phyloP scores from a whole-genome alignment of 2,329 filamentous ascomycete genomes.

The Arthrobotrys megalospora region DNA sequence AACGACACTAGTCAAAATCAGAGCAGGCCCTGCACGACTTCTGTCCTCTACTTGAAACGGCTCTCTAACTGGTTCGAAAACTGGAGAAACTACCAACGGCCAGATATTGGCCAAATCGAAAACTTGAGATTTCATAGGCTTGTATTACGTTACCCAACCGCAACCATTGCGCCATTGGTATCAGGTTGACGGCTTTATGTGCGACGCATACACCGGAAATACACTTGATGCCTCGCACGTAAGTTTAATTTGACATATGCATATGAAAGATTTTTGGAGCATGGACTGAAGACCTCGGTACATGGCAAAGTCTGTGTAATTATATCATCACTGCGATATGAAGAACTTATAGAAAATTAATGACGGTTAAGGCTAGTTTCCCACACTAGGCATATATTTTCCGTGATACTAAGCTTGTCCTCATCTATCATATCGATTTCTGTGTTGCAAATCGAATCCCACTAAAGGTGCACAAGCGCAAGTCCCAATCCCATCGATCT shows the following conservation, averaged over 20 bases:
- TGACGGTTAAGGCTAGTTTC: slow-evolving; percentile 15
- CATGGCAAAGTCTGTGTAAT: slow-evolving; percentile 21
- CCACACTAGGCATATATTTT: slow-evolving; percentile 24
- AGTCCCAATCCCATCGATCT: slow-evolving; percentile 35
- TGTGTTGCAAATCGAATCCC: slow-evolving; percentile 36
- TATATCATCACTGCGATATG: slow-evolving; percentile 13
- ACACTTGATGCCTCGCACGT: slow-evolving; percentile 28
- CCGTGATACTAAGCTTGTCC: slow-evolving; percentile 41
- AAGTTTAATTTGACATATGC: slow-evolving; percentile 51
- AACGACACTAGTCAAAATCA: slow-evolving; percentile 42
- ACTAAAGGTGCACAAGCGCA: slow-evolving; percentile 38
- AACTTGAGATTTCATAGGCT: slow-evolving; percentile 35
- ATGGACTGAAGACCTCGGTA: slow-evolving; percentile 31
- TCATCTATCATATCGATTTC: slow-evolving; percentile 24
- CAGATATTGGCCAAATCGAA: slow-evolving; percentile 23
- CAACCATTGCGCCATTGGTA: slow-evolving; percentile 60
- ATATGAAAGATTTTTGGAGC: slow-evolving; percentile 16
- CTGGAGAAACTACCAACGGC: slow-evolving; percentile 52
- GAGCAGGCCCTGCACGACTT: slow-evolving; percentile 42
- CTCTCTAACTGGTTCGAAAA: slow-evolving; percentile 40
- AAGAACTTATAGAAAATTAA: slow-evolving; percentile 10
- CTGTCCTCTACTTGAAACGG: slow-evolving; percentile 54
- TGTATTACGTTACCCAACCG: slow-evolving; percentile 60
- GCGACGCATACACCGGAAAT: slow-evolving; percentile 53
- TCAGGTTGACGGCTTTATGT: slow-evolving; percentile 58